A percentile compares a stretch with the other conserved stretches of the same genome.
Conservation (phyloP, 2,329 filamentous ascomycete species). For the Atkinsonella hypoxylon region DNA sequence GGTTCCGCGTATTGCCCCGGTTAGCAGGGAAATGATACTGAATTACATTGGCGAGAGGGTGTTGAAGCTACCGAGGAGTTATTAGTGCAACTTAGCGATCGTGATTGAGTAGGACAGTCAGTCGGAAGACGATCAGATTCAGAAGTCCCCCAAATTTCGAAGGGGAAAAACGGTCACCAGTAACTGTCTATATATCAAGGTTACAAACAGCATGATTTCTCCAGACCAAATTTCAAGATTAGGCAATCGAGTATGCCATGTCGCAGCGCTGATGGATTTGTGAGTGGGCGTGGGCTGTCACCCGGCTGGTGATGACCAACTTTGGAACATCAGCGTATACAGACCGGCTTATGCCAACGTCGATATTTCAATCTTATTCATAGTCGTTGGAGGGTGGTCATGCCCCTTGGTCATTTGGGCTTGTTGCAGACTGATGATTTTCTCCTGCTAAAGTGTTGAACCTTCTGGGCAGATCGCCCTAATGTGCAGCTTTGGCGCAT, state of each 20-base stretch:
- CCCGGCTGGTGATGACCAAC: too few relatives aligned
- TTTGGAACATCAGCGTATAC: conserved; percentile 9
- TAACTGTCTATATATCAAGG: too few relatives aligned
- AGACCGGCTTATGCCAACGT: conserved; percentile 20
- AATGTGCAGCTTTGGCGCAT: not conserved
- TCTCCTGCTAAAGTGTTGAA: conserved; percentile 18
- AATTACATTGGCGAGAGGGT: conserved; percentile 62
- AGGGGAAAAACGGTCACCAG: too few relatives aligned
- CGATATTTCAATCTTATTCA: conserved; percentile 24
- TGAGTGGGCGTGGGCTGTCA: too few relatives aligned
- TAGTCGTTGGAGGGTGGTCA: conserved; percentile 24
- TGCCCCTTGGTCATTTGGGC: conserved; percentile 20
- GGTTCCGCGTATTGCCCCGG: conserved; percentile 51
- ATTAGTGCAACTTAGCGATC: conserved; percentile 25
- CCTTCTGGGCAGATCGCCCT: conserved; percentile 18
- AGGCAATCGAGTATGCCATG: too few relatives aligned
- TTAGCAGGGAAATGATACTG: conserved; percentile 63
- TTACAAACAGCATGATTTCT: too few relatives aligned
- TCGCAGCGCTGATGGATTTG: too few relatives aligned
- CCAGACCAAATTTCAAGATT: too few relatives aligned
- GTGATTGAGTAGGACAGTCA: too few relatives aligned
- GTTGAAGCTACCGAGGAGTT: conserved; percentile 54
- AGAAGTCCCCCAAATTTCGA: too few relatives aligned
- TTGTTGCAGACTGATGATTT: conserved; percentile 20
- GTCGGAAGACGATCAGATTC: too few relatives aligned